Conservation (phyloP, 139 green algal species). For the Chlorella vulgaris region DNA sequence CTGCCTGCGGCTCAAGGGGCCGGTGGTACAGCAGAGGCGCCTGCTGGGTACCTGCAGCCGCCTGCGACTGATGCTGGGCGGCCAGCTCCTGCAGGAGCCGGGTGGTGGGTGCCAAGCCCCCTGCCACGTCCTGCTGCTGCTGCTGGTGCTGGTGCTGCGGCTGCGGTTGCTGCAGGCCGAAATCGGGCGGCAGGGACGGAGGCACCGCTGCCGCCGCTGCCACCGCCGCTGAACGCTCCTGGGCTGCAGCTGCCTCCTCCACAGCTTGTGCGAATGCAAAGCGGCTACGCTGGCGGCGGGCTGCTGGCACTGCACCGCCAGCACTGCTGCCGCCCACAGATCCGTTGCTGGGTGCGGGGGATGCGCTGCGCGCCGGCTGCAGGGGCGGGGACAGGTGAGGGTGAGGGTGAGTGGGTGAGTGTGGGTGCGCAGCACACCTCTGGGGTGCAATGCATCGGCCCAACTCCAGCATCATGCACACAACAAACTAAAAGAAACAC, state of each 20-base stretch:
- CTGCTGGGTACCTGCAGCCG: background rate
- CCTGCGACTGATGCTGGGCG: background rate
- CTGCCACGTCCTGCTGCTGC: too few relatives aligned
- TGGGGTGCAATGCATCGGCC: background rate
- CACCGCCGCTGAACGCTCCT: background rate
- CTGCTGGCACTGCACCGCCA: background rate
- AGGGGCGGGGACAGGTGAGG: background rate
- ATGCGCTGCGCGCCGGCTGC: background rate
- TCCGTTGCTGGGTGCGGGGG: conserved; percentile 1
- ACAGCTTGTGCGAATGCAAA: conserved; percentile 52
- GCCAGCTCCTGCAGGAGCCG: conserved; percentile 17
- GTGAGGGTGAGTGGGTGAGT: too few relatives aligned
- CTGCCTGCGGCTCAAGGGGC: conserved; percentile 3
- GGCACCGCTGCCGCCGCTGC: background rate
- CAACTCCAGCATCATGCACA: background rate
- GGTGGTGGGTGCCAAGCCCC: background rate
- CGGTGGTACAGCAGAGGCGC: background rate
- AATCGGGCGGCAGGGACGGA: background rate
- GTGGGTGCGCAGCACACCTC: background rate
- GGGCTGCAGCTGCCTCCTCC: conserved; percentile 22
- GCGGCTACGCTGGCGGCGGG: conserved; percentile 38
- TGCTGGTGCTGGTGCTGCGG: background rate
- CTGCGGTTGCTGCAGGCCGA: background rate
- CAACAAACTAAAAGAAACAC: too few relatives aligned
- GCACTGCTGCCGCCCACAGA: background rate